Evolutionary conservation across 2,329 filamentous ascomycete species (phyloP).

Genomic region (Zarea fungicola): DNA sequence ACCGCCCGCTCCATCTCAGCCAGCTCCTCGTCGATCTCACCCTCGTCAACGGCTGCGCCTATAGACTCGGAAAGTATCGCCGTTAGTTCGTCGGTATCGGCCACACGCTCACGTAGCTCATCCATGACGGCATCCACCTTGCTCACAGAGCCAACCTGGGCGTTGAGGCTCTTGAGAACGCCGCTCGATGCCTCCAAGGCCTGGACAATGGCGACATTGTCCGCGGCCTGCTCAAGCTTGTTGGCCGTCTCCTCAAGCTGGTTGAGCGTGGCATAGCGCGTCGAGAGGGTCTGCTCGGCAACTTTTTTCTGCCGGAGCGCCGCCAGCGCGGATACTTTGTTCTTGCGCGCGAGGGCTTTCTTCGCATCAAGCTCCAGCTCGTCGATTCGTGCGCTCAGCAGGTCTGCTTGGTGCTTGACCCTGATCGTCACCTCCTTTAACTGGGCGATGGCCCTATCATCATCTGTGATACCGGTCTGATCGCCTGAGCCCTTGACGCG

Average conservation of each 20-base stretch:
- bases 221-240: conserved; percentile 80
- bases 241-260: conserved; percentile 79
- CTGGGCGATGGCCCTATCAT: conserved; percentile 78
- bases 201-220: conserved; percentile 76
- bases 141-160: conserved; percentile 70
- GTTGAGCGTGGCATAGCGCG: conserved; percentile 65
- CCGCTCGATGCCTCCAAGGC: conserved; percentile 75
- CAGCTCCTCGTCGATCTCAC: conserved; percentile 82
- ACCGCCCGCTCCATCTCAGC: conserved; percentile 64
- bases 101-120: conserved; percentile 72
- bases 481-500: conserved; percentile 61
- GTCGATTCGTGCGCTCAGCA: conserved; percentile 62
- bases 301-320: conserved; percentile 79
- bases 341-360: conserved; percentile 65
- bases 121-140: conserved; percentile 72
- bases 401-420: conserved; percentile 65
- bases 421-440: conserved; percentile 74
- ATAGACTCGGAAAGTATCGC: conserved; percentile 64
- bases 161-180: conserved; percentile 68
- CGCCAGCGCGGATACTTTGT: conserved; percentile 66
- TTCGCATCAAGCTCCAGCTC: conserved; percentile 61
- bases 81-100: conserved; percentile 74
- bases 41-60: conserved; percentile 61
- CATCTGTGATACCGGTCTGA: conserved; percentile 55
- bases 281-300: conserved; percentile 66